Percentiles rank a stretch among this genome's conserved stretches.
Evolutionary conservation across 2,329 filamentous ascomycete species (phyloP).

Genomic region (Gremmenia infestans): DNA sequence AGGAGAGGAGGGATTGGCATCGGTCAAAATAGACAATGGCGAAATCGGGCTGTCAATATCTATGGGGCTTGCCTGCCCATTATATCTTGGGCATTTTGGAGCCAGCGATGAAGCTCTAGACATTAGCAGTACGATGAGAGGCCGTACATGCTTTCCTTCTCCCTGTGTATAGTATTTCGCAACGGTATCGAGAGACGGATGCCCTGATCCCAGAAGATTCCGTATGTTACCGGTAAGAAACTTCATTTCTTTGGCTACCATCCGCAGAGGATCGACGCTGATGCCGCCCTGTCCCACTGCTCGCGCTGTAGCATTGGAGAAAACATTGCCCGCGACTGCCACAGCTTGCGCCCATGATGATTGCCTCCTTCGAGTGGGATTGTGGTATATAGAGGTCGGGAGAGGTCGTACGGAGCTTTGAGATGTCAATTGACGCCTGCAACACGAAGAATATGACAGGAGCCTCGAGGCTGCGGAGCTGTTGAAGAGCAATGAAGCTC

Average conservation of each 20-base stretch:
- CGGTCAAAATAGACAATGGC: slow-evolving; percentile 60
- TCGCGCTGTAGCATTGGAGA: slow-evolving; percentile 58
- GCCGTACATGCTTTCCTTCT: slow-evolving; percentile 94
- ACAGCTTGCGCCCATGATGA: slow-evolving; percentile 77
- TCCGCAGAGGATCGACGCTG: slow-evolving; percentile 79
- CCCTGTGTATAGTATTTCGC: slow-evolving; percentile 98
- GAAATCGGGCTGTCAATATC: slow-evolving; percentile 58
- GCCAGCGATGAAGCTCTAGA: slow-evolving; percentile 82
- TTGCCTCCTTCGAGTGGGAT: slow-evolving; percentile 42
- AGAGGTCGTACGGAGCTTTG: slow-evolving; percentile 8
- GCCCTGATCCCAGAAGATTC: slow-evolving; percentile 86
- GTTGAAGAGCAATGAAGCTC: slow-evolving; percentile 44
- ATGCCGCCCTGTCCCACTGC: slow-evolving; percentile 59
- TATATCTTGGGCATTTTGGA: slow-evolving; percentile 53
- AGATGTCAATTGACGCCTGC: slow-evolving; percentile 34
- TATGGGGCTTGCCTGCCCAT: slow-evolving; percentile 25
- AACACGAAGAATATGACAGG: slow-evolving; percentile 36
- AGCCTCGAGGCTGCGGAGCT: slow-evolving; percentile 33
- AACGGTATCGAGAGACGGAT: slow-evolving; percentile 88
- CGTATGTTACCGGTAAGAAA: slow-evolving; percentile 91
- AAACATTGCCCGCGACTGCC: slow-evolving; percentile 63
- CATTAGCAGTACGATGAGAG: slow-evolving; percentile 93
- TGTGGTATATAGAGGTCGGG: slow-evolving; percentile 21
- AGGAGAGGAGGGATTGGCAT: slow-evolving; percentile 68
- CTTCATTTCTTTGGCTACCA: slow-evolving; percentile 95